These are phyloP conservation scores for Cordyceps farinosa DNA, from an alignment of 2,329 filamentous ascomycete genomes.

Conservation along the genomic window DNA sequence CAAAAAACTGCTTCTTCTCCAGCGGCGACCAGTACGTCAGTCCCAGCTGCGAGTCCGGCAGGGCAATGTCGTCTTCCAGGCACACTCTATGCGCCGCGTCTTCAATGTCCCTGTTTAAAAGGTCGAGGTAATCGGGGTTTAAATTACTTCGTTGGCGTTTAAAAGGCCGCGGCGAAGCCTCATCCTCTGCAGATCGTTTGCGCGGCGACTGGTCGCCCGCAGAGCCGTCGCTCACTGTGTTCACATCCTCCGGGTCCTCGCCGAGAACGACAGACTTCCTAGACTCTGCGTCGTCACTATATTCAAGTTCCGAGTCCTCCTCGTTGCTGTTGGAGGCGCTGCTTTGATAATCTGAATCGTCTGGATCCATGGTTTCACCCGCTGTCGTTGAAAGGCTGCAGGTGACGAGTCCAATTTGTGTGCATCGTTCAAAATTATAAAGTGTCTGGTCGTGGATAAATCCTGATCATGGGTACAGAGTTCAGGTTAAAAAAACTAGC, in stretches of 20 bases:
- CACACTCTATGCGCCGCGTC: constrained; percentile 43
- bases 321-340: not conserved
- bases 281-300: constrained; percentile 20
- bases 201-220: constrained; percentile 19
- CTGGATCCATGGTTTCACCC: constrained; percentile 12
- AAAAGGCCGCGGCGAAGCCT: constrained; percentile 31
- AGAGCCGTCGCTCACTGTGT: constrained; percentile 18
- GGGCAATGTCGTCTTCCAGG: constrained; percentile 28
- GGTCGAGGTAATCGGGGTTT: constrained; percentile 45
- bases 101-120: constrained; percentile 57
- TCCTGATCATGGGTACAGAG: not conserved
- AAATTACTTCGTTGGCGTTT: constrained; percentile 45
- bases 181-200: constrained; percentile 30
- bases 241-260: constrained; percentile 12
- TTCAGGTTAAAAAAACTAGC: not conserved
- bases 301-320: not conserved
- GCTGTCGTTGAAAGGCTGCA: constrained; percentile 12
- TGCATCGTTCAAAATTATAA: constrained; percentile 8
- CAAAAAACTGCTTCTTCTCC: constrained; percentile 72
- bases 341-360: constrained; percentile 11
- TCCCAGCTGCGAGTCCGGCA: constrained; percentile 58
- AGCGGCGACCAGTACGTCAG: constrained; percentile 63
- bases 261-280: constrained; percentile 18
- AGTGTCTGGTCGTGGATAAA: not conserved
- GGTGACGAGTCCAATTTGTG: not conserved